phyloP scores from a whole-genome alignment of 164 flowering plant genomes.

The Magnolia officinalis region DNA sequence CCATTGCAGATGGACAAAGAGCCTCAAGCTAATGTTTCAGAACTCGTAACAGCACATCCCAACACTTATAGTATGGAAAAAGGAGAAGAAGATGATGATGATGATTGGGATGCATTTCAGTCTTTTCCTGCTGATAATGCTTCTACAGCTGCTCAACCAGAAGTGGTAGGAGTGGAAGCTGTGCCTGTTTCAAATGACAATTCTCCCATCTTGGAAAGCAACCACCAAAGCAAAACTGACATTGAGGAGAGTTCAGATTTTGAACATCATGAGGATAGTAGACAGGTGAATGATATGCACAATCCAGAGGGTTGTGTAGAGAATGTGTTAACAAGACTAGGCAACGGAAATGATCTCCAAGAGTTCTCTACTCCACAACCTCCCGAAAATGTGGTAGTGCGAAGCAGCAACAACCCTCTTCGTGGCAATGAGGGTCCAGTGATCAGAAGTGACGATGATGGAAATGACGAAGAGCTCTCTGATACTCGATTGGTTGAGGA shows the following conservation, averaged over 20 bases:
- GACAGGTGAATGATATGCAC: conserved; percentile 14
- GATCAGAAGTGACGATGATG: conserved; percentile 5
- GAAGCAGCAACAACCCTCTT: neutral
- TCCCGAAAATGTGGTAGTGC: conserved; percentile 1
- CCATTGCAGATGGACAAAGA: conserved; percentile 42
- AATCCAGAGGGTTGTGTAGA: conserved; percentile 14
- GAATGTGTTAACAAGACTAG: neutral
- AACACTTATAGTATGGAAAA: conserved; percentile 1
- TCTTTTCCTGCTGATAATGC: conserved; percentile 67
- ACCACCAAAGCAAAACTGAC: conserved; percentile 8
- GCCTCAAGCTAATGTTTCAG: conserved; percentile 11
- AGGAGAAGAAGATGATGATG: conserved; percentile 24
- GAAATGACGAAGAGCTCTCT: conserved; percentile 1
- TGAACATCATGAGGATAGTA: neutral
- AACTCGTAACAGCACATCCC: conserved; percentile 11
- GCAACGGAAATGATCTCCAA: conserved; percentile 1
- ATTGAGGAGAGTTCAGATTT: conserved; percentile 18
- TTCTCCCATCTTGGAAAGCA: conserved; percentile 15
- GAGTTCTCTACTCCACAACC: conserved; percentile 8
- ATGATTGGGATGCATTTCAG: conserved; percentile 98
- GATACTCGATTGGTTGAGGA: conserved; percentile 6
- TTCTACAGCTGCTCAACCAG: conserved; percentile 15
- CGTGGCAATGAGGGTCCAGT: conserved; percentile 1
- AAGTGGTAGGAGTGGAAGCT: conserved; percentile 14
- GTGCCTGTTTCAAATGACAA: conserved; percentile 20